Conservation (phyloP, 768 basidiomycete species). For the Dioszegia crocea region DNA sequence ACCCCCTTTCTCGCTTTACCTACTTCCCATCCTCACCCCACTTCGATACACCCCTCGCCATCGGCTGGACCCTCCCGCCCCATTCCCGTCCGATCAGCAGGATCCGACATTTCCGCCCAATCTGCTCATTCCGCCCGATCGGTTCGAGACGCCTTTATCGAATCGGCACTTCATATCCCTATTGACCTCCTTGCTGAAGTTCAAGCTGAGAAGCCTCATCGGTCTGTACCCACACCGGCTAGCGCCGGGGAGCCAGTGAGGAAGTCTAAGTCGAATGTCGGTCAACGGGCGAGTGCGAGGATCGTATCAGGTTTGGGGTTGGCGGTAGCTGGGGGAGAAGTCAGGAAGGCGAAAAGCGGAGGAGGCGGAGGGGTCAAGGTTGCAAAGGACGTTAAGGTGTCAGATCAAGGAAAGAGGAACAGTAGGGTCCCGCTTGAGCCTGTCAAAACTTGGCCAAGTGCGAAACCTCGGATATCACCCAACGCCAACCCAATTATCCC, state of each 20-base stretch:
- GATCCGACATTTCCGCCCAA: background rate
- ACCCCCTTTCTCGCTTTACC: slow-evolving; percentile 8
- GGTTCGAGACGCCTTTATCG: slow-evolving; percentile 29
- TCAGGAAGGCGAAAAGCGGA: background rate
- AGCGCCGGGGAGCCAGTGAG: background rate
- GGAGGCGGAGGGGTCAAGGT: background rate
- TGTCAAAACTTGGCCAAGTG: slow-evolving; percentile 4
- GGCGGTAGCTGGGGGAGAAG: background rate
- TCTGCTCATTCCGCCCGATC: slow-evolving; percentile 12
- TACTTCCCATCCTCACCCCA: background rate
- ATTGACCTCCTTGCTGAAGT: slow-evolving; percentile 22
- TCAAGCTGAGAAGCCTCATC: background rate
- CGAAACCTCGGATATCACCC: background rate
- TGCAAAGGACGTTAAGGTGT: background rate
- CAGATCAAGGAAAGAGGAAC: background rate
- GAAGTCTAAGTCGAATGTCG: slow-evolving; percentile 4
- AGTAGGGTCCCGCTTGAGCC: slow-evolving; percentile 1
- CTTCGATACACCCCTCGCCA: background rate
- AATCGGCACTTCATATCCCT: slow-evolving; percentile 25
- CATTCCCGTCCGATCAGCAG: background rate
- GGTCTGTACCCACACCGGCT: no score
- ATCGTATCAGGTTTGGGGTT: background rate
- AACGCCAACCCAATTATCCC: background rate
- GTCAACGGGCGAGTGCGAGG: background rate
- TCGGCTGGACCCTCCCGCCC: background rate